These are phyloP conservation scores for Candida insectorum DNA, from an alignment of 805 yeast species.

Conservation along the genomic window DNA sequence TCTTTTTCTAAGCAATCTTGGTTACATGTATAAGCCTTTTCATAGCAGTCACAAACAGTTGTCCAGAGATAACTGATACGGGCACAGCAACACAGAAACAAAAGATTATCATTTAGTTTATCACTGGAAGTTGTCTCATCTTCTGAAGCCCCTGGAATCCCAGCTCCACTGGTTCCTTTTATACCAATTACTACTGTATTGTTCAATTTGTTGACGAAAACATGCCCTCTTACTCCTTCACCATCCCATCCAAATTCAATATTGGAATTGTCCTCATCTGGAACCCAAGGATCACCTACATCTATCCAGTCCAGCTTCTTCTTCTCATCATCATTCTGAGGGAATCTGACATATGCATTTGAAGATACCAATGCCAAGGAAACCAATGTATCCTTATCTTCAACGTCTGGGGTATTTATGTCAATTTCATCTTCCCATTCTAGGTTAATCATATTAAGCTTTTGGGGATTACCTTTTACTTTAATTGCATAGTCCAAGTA, in stretches of 20 bases:
- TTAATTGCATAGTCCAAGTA: constrained; percentile 56
- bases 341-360: constrained; percentile 82
- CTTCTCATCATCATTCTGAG: constrained; percentile 48
- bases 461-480: constrained; percentile 35
- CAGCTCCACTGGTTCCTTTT: constrained; percentile 90
- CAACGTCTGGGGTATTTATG: constrained; percentile 66
- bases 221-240: constrained; percentile 86
- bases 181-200: constrained; percentile 71
- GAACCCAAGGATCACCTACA: constrained; percentile 48
- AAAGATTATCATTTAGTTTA: constrained; percentile 78
- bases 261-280: constrained; percentile 54
- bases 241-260: constrained; percentile 81
- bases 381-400: constrained; percentile 70
- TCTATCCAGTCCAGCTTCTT: constrained; percentile 81
- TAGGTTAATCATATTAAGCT: constrained; percentile 37
- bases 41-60: constrained; percentile 92
- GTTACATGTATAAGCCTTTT: constrained; percentile 80
- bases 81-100: constrained; percentile 96
- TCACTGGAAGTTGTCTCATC: constrained; percentile 78
- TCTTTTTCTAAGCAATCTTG: constrained; percentile 82
- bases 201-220: constrained; percentile 60
- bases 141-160: constrained; percentile 44
- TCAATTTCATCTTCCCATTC: constrained; percentile 60
- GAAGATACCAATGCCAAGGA: constrained; percentile 82
- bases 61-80: constrained; percentile 88